These are phyloP conservation scores for Coemansia asiatica DNA, from an alignment of 192 early-diverging fungal species.

Conservation along the genomic window DNA sequence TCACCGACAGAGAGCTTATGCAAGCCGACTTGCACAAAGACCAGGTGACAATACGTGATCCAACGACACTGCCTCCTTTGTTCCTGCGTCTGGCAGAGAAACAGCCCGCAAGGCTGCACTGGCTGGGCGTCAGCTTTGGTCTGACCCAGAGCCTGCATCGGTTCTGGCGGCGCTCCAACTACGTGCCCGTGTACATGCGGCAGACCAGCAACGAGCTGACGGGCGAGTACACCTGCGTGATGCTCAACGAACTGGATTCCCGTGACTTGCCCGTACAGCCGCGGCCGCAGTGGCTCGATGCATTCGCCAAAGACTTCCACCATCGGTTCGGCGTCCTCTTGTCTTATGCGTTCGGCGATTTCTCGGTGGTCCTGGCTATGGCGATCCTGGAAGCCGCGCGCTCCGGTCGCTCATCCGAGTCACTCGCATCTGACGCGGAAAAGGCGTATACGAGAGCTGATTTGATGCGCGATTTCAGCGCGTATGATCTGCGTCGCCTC, in stretches of 20 bases:
- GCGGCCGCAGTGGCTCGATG: constrained; percentile 75
- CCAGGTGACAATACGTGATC: constrained; percentile 79
- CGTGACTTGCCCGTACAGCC: constrained; percentile 51
- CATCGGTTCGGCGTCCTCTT: constrained; percentile 85
- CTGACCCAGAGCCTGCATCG: constrained; percentile 85
- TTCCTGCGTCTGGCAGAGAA: constrained; percentile 85
- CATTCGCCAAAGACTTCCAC: constrained; percentile 90
- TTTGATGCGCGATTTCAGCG: constrained; percentile 37
- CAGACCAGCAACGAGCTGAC: constrained; percentile 97
- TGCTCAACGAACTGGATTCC: constrained; percentile 78
- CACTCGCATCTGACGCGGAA: constrained; percentile 22
- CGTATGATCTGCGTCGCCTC: constrained; percentile 91
- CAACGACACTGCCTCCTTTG: constrained; percentile 89
- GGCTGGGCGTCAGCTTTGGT: constrained; percentile 95
- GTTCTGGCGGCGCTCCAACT: constrained; percentile 95
- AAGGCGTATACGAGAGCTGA: constrained; percentile 22
- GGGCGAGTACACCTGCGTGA: constrained; percentile 97
- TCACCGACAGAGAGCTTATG: constrained; percentile 61
- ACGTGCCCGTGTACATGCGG: constrained; percentile 90
- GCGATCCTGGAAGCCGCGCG: constrained; percentile 77
- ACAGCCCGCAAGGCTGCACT: constrained; percentile 76
- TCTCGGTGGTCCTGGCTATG: constrained; percentile 77
- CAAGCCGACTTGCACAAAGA: constrained; percentile 67
- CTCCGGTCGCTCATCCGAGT: constrained; percentile 42
- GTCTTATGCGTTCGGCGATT: constrained; percentile 84